Evolutionary conservation across 306 rosid genomes (phyloP).

Genomic region (Amphicarpaea edgeworthii): DNA sequence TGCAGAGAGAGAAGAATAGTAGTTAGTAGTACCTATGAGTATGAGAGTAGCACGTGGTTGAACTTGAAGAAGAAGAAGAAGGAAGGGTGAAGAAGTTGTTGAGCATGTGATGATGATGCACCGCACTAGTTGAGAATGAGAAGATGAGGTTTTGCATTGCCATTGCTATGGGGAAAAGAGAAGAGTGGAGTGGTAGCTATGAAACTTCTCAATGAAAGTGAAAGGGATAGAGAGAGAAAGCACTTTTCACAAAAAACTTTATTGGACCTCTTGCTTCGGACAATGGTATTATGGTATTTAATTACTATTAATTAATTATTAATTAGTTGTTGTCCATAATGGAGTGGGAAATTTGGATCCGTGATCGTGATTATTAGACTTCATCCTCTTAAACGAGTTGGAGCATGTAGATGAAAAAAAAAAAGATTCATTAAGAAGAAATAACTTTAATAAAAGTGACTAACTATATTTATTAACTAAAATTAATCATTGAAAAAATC

Average conservation of each 20-base stretch:
- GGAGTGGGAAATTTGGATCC: no score
- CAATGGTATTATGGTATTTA: not conserved
- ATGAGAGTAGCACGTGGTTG: constrained; percentile 40
- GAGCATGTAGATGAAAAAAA: no score
- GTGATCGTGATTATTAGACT: no score
- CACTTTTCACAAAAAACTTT: not conserved
- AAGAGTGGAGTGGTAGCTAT: not conserved
- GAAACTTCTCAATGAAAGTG: no score
- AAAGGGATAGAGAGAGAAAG: not conserved
- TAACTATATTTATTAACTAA: no score
- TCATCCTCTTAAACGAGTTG: no score
- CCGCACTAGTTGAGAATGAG: not conserved
- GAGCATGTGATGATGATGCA: not conserved
- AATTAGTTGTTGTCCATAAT: not conserved
- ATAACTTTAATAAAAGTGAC: no score
- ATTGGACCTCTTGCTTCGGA: not conserved
- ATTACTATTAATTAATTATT: not conserved
- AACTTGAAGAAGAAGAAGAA: constrained; percentile 6
- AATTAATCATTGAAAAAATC: no score
- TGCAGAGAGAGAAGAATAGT: not conserved
- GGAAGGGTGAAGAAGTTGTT: constrained; percentile 9
- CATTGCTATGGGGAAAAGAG: not conserved
- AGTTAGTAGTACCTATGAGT: constrained; percentile 3
- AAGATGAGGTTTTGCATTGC: not conserved
- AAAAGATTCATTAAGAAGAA: no score